These are phyloP conservation scores for Colletotrichum sojae DNA, from an alignment of 2,329 filamentous ascomycete species.

Conservation along the genomic window DNA sequence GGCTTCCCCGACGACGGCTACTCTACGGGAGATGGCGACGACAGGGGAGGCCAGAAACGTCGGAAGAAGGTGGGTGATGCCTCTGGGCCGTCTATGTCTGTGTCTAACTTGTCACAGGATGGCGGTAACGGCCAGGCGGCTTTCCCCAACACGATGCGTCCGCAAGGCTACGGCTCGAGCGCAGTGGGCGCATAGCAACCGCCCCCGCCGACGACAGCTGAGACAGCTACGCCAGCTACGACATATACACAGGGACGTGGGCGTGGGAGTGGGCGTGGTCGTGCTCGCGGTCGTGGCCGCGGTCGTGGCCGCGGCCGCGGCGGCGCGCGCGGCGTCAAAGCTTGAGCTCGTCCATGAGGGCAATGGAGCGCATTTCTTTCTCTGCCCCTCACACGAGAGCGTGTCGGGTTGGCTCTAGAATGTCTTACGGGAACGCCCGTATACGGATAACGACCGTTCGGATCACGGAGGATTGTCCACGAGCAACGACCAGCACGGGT, in stretches of 20 bases:
- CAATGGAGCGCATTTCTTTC: background rate
- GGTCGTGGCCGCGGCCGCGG: background rate
- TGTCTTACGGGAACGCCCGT: conserved; percentile 15
- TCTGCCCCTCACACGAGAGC: background rate
- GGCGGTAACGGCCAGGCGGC: conserved; percentile 55
- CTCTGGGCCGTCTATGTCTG: conserved; percentile 44
- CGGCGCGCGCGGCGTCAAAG: background rate
- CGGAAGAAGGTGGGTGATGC: conserved; percentile 71
- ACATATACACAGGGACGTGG: too few relatives aligned
- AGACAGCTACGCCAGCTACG: too few relatives aligned
- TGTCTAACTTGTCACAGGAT: conserved; percentile 64
- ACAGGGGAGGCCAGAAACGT: conserved; percentile 70
- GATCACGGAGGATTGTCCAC: conserved; percentile 19
- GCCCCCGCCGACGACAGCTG: conserved; percentile 4
- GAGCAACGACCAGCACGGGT: conserved; percentile 19
- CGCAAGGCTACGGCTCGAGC: conserved; percentile 70
- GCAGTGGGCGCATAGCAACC: conserved; percentile 67
- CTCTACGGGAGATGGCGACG: conserved; percentile 80
- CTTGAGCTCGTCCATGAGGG: background rate
- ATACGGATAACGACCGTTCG: conserved; percentile 15
- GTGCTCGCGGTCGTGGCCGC: too few relatives aligned
- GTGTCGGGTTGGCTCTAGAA: conserved; percentile 25
- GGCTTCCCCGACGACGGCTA: conserved; percentile 81
- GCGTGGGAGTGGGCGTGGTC: too few relatives aligned
- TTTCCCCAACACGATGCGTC: conserved; percentile 60